These are phyloP conservation scores for Schizonepeta tenuifolia DNA, from an alignment of 257 asterid species.

Conservation along the genomic window DNA sequence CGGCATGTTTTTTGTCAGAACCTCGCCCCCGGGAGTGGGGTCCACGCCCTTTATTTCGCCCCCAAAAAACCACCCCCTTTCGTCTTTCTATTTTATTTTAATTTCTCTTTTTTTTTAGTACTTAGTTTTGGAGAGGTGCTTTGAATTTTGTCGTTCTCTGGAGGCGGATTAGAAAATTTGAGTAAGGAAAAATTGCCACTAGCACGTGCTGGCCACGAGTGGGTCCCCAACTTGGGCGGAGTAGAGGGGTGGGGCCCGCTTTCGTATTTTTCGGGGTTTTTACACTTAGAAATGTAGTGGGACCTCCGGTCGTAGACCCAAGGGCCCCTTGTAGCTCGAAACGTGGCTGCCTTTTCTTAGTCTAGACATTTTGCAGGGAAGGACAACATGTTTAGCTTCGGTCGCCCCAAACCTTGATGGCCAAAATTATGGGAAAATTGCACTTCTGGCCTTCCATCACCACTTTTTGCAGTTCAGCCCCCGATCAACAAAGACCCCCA, in stretches of 20 bases:
- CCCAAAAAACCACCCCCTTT: neutral
- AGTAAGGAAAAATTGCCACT: neutral
- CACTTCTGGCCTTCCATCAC: neutral
- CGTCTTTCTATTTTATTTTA: neutral
- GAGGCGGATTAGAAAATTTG: neutral
- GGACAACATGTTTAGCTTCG: neutral
- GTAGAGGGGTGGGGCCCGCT: neutral
- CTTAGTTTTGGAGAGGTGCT: constrained; percentile 1
- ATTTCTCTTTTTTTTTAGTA: no score
- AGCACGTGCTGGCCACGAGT: constrained; percentile 39
- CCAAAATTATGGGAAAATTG: neutral
- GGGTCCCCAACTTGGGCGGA: constrained; percentile 7
- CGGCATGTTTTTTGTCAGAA: constrained; percentile 55
- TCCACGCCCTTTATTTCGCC: constrained; percentile 18
- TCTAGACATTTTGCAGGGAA: constrained; percentile 1
- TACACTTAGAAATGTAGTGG: constrained; percentile 18
- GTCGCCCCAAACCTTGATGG: neutral
- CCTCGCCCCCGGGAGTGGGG: constrained; percentile 18
- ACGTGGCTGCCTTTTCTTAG: constrained; percentile 30
- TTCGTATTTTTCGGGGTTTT: constrained; percentile 15
- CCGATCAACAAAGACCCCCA: neutral
- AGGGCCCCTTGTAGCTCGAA: constrained; percentile 30
- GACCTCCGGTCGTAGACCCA: neutral
- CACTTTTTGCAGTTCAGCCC: neutral
- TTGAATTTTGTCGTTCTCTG: constrained; percentile 45